Base-by-base conservation (phyloP, 2,329 filamentous ascomycete species). In the Penicillium concentricum region DNA sequence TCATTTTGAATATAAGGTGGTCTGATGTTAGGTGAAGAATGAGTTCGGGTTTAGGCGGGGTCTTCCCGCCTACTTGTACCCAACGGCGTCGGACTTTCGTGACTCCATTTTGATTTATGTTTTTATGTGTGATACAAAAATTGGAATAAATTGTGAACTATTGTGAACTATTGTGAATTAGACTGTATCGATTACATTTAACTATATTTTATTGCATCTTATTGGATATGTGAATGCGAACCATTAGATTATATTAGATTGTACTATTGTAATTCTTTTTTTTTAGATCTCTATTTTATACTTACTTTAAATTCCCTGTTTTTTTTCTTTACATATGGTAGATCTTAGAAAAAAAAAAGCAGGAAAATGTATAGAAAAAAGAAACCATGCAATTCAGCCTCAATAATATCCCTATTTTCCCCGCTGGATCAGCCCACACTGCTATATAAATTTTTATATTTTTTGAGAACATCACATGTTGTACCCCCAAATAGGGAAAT, bases 41-140 rank as follows among this genome's bases (percentile, higher is more conserved):
- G 54, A 51, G 30, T 45, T 52, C 35, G 54, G 54, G 13, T 45
- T 52, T 52, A 34, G 49, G 54, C 48, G 54, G 54, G 54, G 54
- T 52, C 30, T 32, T 55, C 46, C 52, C 52, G 52, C 52, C 52
- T 48, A 51, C 52, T 52, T 51, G 49, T 51, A 51, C 37, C 39
- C 28, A 45, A 44, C 49, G 38, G 10, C 10, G 9, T 43, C 38
- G 49, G 49, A 44, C 37, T 51, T 42, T 51, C 28, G 28, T 8
- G 28, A 28, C 28, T 32, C 43, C 32, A 35, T 35, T 35, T 35
- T 34, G 4, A 15, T 34, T 35, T 35, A 6, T 35, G 15, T 35
- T 35, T 35, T 35, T 16, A 34, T 34, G 32, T 35, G 32, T 16
- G 13, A 35, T 16, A 34, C 13, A 15, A 34, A 30, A n/a, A n/a